Conservation (phyloP, 2,329 filamentous ascomycete species). For the Botrytis cinerea region DNA sequence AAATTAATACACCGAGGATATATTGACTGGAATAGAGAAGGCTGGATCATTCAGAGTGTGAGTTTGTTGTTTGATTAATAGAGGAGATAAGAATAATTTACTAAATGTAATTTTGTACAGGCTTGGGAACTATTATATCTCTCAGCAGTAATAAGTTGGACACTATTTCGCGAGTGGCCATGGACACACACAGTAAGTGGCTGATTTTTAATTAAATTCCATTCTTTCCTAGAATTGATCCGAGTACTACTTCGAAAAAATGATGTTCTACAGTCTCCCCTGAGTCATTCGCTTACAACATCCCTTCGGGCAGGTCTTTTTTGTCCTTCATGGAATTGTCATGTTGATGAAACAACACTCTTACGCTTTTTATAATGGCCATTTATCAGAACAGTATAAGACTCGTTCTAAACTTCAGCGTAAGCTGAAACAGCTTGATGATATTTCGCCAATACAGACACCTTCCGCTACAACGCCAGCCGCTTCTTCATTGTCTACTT, state of each 20-base stretch:
- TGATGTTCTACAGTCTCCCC: neutral
- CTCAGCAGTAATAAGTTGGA: slow-evolving; percentile 61
- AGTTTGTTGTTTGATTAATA: slow-evolving; percentile 33
- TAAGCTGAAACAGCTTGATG: slow-evolving; percentile 59
- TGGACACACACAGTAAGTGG: slow-evolving; percentile 72
- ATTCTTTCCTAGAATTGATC: neutral
- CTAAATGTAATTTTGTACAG: slow-evolving; percentile 41
- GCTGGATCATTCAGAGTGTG: slow-evolving; percentile 74
- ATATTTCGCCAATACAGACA: slow-evolving; percentile 49
- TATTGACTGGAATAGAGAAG: slow-evolving; percentile 65
- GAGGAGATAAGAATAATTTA: neutral
- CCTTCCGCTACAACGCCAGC: slow-evolving; percentile 48
- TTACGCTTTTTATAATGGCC: slow-evolving; percentile 60
- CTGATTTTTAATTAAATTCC: neutral
- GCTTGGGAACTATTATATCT: slow-evolving; percentile 71
- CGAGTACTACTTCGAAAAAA: neutral
- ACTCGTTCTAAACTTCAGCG: slow-evolving; percentile 48
- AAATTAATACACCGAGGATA: slow-evolving; percentile 58
- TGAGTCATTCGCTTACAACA: slow-evolving; percentile 11
- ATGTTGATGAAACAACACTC: slow-evolving; percentile 84
- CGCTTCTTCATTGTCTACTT: slow-evolving; percentile 48
- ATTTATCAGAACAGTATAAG: slow-evolving; percentile 63
- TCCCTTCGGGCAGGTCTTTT: slow-evolving; percentile 49
- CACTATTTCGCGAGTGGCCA: slow-evolving; percentile 72
- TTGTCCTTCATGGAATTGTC: slow-evolving; percentile 71